Evolutionary conservation across 208 protist species (phyloP).

Genomic region (Wallacemonas collosoma): DNA sequence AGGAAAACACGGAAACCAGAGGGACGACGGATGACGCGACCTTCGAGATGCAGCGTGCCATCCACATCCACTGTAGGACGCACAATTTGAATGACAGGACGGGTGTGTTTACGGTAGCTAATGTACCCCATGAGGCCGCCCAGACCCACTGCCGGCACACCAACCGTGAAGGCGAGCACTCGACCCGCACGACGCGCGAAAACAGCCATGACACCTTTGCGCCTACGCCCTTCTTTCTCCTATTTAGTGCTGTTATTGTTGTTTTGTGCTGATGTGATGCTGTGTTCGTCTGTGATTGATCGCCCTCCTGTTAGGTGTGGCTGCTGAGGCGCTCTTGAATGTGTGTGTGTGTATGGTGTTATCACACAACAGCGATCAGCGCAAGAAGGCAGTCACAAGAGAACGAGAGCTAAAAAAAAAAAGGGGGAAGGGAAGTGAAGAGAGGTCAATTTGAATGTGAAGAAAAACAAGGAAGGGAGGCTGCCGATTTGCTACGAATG

Average conservation of each 20-base stretch:
- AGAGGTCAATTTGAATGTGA: not conserved
- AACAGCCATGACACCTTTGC: slow-evolving; percentile 13
- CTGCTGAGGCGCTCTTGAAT: not conserved
- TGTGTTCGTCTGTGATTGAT: not conserved
- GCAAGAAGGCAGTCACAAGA: not conserved
- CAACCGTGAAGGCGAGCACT: slow-evolving; percentile 22
- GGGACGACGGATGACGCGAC: slow-evolving; percentile 45
- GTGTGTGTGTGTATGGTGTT: slow-evolving; percentile 9
- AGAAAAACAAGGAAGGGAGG: not conserved
- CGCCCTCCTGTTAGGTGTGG: no score
- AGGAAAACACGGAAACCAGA: slow-evolving; percentile 34
- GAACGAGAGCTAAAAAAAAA: not conserved
- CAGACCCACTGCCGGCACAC: slow-evolving; percentile 46
- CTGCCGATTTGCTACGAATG: not conserved
- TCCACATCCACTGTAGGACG: slow-evolving; percentile 62
- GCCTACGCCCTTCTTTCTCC: not conserved
- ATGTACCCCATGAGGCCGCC: slow-evolving; percentile 68
- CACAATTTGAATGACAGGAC: slow-evolving; percentile 50
- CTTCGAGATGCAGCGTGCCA: slow-evolving; percentile 72
- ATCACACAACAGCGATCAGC: not conserved
- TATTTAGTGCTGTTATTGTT: not conserved
- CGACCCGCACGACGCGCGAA: slow-evolving; percentile 24
- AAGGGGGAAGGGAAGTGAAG: not conserved
- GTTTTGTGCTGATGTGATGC: not conserved
- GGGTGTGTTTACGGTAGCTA: slow-evolving; percentile 60